Evolutionary conservation across 495 filamentous ascomycete species (phyloP).

Genomic region (Lasiosphaeris hirsuta): DNA sequence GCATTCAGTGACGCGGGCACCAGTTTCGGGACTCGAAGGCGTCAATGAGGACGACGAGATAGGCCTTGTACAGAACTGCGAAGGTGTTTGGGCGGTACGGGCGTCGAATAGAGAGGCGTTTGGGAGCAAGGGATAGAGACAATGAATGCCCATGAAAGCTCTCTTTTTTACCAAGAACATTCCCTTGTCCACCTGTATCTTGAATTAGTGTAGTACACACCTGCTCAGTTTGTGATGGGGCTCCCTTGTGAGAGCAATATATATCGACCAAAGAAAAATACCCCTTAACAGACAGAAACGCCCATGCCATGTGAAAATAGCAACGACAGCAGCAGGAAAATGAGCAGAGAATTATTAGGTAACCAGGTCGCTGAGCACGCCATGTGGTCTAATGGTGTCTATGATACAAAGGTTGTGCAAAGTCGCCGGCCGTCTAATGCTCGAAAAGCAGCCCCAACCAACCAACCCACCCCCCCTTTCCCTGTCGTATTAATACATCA

Average conservation of each 20-base stretch:
- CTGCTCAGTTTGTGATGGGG: neutral
- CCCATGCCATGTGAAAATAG: neutral
- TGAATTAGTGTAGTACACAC: too few relatives aligned
- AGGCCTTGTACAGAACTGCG: too few relatives aligned
- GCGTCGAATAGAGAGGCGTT: too few relatives aligned
- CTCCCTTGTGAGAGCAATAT: neutral
- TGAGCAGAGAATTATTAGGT: constrained; percentile 9
- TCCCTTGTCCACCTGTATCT: too few relatives aligned
- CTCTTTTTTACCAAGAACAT: too few relatives aligned
- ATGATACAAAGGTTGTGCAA: constrained; percentile 11
- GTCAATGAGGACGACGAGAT: too few relatives aligned
- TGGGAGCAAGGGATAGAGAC: too few relatives aligned
- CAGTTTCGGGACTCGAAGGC: neutral
- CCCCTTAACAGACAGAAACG: too few relatives aligned
- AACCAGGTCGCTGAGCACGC: constrained; percentile 3
- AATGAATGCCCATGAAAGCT: too few relatives aligned
- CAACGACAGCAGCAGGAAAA: neutral
- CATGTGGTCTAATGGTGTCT: constrained; percentile 4
- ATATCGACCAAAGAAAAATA: neutral
- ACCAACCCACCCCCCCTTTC: neutral
- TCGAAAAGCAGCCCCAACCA: neutral
- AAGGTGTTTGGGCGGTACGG: too few relatives aligned
- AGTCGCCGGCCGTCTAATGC: constrained; percentile 14
- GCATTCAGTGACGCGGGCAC: neutral
- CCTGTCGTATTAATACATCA: constrained; percentile 9